phyloP scores from a whole-genome alignment of 441 rosid genomes.

The Brassica balearica region DNA sequence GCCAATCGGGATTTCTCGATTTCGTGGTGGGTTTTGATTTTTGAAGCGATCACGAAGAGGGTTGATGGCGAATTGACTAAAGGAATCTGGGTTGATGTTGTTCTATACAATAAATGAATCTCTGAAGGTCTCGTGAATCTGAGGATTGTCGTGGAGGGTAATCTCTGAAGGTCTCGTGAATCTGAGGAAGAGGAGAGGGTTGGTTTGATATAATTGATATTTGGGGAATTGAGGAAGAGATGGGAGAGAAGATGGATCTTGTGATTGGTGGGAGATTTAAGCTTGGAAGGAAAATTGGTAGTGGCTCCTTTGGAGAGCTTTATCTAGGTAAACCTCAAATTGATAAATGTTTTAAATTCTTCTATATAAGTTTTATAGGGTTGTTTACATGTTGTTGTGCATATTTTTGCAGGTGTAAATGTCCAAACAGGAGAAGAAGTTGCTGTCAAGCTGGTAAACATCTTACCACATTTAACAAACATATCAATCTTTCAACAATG shows the following conservation, averaged over 20 bases:
- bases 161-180: slow-evolving; percentile 4
- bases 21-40: slow-evolving; percentile 41
- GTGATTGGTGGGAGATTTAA: slow-evolving; percentile 83
- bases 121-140: slow-evolving; percentile 25
- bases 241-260: slow-evolving; percentile 64
- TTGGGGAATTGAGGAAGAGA: slow-evolving; percentile 40
- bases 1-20: slow-evolving; percentile 1
- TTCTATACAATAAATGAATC: not conserved
- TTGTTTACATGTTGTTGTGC: slow-evolving; percentile 4
- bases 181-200: slow-evolving; percentile 21
- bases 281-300: slow-evolving; percentile 95
- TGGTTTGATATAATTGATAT: not conserved
- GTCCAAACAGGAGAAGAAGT: slow-evolving; percentile 95
- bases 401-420: slow-evolving; percentile 68
- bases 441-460: slow-evolving; percentile 87
- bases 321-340: slow-evolving; percentile 60
- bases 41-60: slow-evolving; percentile 16
- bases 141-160: slow-evolving; percentile 35
- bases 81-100: not conserved
- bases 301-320: slow-evolving; percentile 95
- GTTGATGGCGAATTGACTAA: slow-evolving; percentile 24
- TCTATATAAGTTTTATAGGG: slow-evolving; percentile 11
- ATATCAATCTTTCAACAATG: slow-evolving; percentile 4
- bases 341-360: not conserved
- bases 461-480: slow-evolving; percentile 3